A percentile compares a stretch with the other conserved stretches of the same genome.
Conservation (phyloP, 2,329 filamentous ascomycete species). For the Tolypocladium paradoxum region DNA sequence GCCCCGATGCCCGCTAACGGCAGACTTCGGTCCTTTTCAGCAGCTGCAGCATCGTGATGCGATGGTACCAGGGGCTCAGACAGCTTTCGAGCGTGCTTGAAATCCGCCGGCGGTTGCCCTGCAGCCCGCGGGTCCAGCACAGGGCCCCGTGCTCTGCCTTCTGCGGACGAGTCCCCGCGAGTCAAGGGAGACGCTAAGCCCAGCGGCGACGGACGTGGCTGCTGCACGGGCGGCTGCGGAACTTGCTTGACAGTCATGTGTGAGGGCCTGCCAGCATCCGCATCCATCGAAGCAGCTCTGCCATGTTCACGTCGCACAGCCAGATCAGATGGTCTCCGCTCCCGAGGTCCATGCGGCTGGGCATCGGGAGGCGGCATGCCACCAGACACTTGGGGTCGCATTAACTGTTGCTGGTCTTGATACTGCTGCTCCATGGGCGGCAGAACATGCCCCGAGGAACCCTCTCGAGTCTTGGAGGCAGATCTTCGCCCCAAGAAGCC, state of each 20-base stretch:
- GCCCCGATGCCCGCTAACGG: background rate
- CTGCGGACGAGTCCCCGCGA: background rate
- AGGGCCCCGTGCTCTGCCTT: background rate
- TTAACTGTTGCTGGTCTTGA: background rate
- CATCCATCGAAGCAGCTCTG: constrained; percentile 2
- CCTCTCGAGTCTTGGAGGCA: constrained; percentile 9
- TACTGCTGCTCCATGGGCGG: background rate
- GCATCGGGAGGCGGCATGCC: background rate
- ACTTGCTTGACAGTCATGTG: background rate
- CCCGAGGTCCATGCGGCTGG: background rate
- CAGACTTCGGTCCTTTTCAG: background rate
- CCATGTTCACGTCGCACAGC: too few species aligned
- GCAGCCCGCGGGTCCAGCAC: background rate
- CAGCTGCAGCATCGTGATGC: background rate
- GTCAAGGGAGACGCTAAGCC: constrained; percentile 2
- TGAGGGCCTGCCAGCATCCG: constrained; percentile 6
- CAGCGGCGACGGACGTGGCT: constrained; percentile 4
- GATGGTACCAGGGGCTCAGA: background rate
- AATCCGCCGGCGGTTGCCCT: background rate
- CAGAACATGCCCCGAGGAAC: background rate
- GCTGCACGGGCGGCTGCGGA: constrained; percentile 1
- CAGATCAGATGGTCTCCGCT: background rate
- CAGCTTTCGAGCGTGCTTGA: background rate
- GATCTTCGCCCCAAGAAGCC: constrained; percentile 16
- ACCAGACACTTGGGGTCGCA: background rate